These are phyloP conservation scores for Chenopodium quinoa DNA, from an alignment of 148 eudicot genomes.

Conservation along the genomic window DNA sequence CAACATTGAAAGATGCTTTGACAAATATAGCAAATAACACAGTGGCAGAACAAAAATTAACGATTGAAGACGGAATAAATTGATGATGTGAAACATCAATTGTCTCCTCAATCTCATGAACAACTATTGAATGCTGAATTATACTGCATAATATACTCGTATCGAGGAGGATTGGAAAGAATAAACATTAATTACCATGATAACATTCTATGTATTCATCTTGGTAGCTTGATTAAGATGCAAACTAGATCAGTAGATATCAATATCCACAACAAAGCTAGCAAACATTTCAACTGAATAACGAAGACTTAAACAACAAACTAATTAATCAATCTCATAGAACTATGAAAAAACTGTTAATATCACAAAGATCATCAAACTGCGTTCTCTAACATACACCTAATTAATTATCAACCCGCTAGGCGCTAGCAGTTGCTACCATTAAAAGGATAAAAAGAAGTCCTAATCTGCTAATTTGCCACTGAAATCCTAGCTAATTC, in stretches of 20 bases:
- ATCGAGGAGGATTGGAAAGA: background rate
- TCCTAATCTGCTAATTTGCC: background rate
- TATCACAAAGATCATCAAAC: conserved; percentile 22
- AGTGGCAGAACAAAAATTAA: background rate
- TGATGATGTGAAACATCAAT: background rate
- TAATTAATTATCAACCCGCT: background rate
- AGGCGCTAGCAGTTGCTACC: background rate
- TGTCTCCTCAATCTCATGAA: background rate
- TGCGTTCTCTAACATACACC: background rate
- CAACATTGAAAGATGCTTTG: conserved; percentile 12
- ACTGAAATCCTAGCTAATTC: conserved; percentile 10
- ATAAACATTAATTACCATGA: background rate
- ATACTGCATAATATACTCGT: background rate
- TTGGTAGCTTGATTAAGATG: background rate
- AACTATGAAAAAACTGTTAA: background rate
- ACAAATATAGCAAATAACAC: conserved; percentile 6
- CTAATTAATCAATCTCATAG: background rate
- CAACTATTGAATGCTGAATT: background rate
- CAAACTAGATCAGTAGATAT: too few relatives aligned
- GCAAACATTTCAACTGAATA: background rate
- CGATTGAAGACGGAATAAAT: background rate
- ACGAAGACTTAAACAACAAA: background rate
- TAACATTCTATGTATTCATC: background rate
- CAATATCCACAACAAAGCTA: conserved; percentile 7
- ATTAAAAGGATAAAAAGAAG: background rate